These are phyloP conservation scores for Exsudoporus frostii DNA, from an alignment of 768 basidiomycete species.

Conservation along the genomic window DNA sequence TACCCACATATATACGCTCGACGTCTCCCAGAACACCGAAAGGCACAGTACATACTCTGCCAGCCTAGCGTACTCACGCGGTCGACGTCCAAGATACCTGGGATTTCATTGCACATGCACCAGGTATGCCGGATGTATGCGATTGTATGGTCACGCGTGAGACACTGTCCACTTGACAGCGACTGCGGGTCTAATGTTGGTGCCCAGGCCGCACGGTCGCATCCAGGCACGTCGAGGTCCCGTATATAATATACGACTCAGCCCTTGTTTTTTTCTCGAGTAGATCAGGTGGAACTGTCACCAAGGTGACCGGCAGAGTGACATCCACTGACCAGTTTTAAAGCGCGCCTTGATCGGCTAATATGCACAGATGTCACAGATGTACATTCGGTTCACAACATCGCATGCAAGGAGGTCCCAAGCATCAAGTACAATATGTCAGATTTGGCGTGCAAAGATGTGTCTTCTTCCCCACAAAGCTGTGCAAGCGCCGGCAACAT, in stretches of 20 bases:
- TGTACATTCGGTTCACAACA: neutral
- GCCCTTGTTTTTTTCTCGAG: neutral
- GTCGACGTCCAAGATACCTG: neutral
- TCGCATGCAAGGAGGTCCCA: neutral
- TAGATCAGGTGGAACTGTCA: neutral
- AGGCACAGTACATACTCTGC: neutral
- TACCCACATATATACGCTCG: no score
- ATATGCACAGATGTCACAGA: neutral
- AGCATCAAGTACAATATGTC: neutral
- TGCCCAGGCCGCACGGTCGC: neutral
- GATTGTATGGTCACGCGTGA: neutral
- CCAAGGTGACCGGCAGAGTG: neutral
- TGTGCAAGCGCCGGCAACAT: neutral
- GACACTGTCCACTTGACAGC: neutral
- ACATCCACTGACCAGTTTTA: neutral
- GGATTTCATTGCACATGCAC: neutral
- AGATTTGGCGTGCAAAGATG: neutral
- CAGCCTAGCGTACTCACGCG: no score
- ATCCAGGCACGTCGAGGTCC: neutral
- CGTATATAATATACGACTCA: neutral
- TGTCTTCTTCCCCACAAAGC: conserved; percentile 5
- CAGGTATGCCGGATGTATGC: neutral
- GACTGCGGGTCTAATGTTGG: neutral
- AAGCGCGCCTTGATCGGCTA: neutral
- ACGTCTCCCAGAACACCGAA: neutral